Percentiles rank a stretch among this genome's conserved stretches.
Evolutionary conservation across 768 basidiomycete genomes (phyloP).

Genomic region (Pleurotus eryngii): DNA sequence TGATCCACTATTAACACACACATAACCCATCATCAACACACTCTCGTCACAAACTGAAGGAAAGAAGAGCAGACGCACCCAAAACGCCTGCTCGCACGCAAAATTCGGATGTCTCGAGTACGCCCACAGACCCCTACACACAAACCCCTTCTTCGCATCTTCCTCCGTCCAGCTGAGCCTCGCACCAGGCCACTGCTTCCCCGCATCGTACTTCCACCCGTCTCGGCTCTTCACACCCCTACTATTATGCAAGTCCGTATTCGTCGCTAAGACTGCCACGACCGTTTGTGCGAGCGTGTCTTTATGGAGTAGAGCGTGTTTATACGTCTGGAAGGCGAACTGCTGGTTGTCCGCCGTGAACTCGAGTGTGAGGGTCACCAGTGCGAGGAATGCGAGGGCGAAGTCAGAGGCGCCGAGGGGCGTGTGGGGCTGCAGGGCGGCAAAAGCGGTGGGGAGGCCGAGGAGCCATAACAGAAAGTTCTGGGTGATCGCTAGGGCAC

Average conservation of each 20-base stretch:
- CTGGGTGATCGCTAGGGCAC: slow-evolving; percentile 59
- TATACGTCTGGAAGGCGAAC: slow-evolving; percentile 79
- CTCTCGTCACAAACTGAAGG: no score
- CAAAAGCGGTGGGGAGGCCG: slow-evolving; percentile 57
- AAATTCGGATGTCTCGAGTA: slow-evolving; percentile 93
- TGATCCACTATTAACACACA: slow-evolving; percentile 43
- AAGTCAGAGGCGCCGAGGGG: slow-evolving; percentile 58
- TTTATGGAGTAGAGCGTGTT: slow-evolving; percentile 40
- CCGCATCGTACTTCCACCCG: slow-evolving; percentile 37
- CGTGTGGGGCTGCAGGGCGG: slow-evolving; percentile 48
- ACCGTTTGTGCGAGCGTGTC: neutral
- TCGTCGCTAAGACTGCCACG: slow-evolving; percentile 10
- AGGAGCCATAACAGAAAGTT: slow-evolving; percentile 78
- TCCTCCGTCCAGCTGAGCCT: slow-evolving; percentile 62
- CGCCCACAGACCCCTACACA: slow-evolving; percentile 81
- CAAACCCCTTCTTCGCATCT: slow-evolving; percentile 77
- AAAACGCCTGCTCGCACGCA: slow-evolving; percentile 84
- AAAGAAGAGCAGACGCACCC: slow-evolving; percentile 42
- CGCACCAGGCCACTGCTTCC: slow-evolving; percentile 62
- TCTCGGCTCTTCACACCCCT: slow-evolving; percentile 34
- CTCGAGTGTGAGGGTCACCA: slow-evolving; percentile 63
- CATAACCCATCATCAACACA: neutral
- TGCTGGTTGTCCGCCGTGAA: slow-evolving; percentile 92
- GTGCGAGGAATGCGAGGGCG: slow-evolving; percentile 52
- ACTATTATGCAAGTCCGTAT: slow-evolving; percentile 24